These are phyloP conservation scores for Leptographium wingfieldii DNA, from an alignment of 2,329 filamentous ascomycete species.

Conservation along the genomic window DNA sequence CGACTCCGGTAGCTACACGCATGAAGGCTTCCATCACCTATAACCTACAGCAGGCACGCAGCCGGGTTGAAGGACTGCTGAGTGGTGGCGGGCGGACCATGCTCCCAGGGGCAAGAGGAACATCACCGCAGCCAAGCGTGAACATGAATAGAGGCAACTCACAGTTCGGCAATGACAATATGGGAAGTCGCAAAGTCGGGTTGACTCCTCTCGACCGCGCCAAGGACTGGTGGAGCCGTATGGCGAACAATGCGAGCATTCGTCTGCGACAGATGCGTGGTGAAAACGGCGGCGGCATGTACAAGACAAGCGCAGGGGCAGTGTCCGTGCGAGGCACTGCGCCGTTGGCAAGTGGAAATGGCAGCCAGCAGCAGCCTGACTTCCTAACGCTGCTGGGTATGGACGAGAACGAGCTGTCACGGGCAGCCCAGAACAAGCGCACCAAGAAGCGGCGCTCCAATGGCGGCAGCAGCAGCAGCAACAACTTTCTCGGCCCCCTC, in stretches of 20 bases:
- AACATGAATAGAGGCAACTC: slow-evolving; percentile 41
- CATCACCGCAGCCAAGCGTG: slow-evolving; percentile 23
- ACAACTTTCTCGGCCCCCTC: slow-evolving; percentile 14
- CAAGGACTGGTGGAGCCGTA: slow-evolving; percentile 23
- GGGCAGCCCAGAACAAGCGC: slow-evolving; percentile 23
- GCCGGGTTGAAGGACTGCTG: slow-evolving; percentile 20
- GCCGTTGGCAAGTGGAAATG: background rate
- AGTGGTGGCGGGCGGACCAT: slow-evolving; percentile 9
- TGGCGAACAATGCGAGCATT: slow-evolving; percentile 24
- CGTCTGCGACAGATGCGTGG: slow-evolving; percentile 21
- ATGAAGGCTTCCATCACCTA: slow-evolving; percentile 27
- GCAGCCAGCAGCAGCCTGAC: slow-evolving; percentile 20
- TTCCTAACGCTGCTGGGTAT: slow-evolving; percentile 30
- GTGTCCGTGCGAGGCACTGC: slow-evolving; percentile 8
- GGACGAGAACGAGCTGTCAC: slow-evolving; percentile 27
- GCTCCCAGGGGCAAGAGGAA: slow-evolving; percentile 12
- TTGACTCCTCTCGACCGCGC: slow-evolving; percentile 25
- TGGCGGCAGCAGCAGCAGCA: slow-evolving; percentile 2
- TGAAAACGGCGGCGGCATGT: slow-evolving; percentile 8
- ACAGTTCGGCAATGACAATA: slow-evolving; percentile 29
- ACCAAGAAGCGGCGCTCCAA: slow-evolving; percentile 12
- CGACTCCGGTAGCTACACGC: slow-evolving; percentile 31
- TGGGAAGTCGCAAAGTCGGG: slow-evolving; percentile 12
- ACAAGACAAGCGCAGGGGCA: background rate
- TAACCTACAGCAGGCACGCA: slow-evolving; percentile 22